These are phyloP conservation scores for Knufia fluminis DNA, from an alignment of 2,329 filamentous ascomycete species.

Conservation along the genomic window DNA sequence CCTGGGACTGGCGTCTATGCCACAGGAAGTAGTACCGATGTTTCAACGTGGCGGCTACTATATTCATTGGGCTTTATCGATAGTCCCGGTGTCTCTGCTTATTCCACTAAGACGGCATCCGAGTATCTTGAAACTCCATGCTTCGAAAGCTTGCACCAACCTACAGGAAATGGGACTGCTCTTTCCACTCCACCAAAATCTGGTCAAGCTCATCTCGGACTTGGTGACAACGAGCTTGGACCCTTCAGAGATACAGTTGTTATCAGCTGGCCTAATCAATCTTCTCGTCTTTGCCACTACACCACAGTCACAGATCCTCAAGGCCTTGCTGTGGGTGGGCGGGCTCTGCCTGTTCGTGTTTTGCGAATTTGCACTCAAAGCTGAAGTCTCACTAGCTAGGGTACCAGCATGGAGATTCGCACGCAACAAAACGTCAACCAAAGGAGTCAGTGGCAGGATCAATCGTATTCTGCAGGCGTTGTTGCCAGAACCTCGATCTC, in stretches of 20 bases:
- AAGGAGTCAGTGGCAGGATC: not conserved
- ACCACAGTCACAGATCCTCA: slow-evolving; percentile 75
- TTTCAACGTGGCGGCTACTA: slow-evolving; percentile 49
- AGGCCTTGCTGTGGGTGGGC: slow-evolving; percentile 76
- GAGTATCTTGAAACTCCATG: slow-evolving; percentile 18
- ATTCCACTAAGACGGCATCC: slow-evolving; percentile 23
- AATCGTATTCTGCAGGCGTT: slow-evolving; percentile 2
- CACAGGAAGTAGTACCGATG: slow-evolving; percentile 54
- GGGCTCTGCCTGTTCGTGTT: slow-evolving; percentile 65
- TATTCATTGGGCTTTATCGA: slow-evolving; percentile 71
- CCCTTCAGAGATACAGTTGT: slow-evolving; percentile 74
- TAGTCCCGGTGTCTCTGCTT: slow-evolving; percentile 49
- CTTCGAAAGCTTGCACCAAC: slow-evolving; percentile 29
- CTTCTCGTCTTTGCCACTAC: slow-evolving; percentile 67
- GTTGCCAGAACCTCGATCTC: slow-evolving; percentile 4
- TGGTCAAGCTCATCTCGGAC: slow-evolving; percentile 64
- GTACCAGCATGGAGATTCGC: slow-evolving; percentile 88
- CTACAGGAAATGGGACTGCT: slow-evolving; percentile 55
- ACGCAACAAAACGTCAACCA: slow-evolving; percentile 10
- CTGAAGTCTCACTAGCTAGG: slow-evolving; percentile 76
- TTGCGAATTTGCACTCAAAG: slow-evolving; percentile 65
- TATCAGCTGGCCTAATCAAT: slow-evolving; percentile 75
- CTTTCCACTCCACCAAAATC: slow-evolving; percentile 73
- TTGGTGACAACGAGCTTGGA: slow-evolving; percentile 84
- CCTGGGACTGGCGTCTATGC: slow-evolving; percentile 69